phyloP scores from a whole-genome alignment of 257 asterid genomes.

The Fraxinus pennsylvanica region DNA sequence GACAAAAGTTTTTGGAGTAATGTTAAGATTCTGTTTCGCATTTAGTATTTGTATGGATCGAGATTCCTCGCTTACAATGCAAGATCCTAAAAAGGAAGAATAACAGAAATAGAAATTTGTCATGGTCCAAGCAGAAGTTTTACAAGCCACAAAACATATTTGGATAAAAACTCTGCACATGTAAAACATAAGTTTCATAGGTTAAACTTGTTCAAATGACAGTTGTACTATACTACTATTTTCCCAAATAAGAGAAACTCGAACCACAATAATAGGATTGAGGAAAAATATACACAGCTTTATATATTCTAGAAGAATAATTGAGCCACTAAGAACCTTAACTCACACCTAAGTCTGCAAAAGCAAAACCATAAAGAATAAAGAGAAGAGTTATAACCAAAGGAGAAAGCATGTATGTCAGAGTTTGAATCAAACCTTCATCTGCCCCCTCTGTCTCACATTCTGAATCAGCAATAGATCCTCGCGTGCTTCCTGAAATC shows the following conservation, averaged over 20 bases:
- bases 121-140: conserved; percentile 14
- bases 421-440: conserved; percentile 30
- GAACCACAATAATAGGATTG: not conserved
- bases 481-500: conserved; percentile 40
- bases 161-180: not conserved
- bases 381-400: conserved; percentile 20
- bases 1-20: conserved; percentile 62
- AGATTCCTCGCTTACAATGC: conserved; percentile 43
- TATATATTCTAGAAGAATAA: conserved; percentile 8
- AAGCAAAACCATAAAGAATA: conserved; percentile 20
- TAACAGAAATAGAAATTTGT: conserved; percentile 19
- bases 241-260: conserved; percentile 13
- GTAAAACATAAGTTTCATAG: conserved; percentile 15
- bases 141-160: conserved; percentile 9
- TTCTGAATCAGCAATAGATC: conserved; percentile 36
- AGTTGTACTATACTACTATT: conserved; percentile 2
- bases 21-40: conserved; percentile 45
- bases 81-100: conserved; percentile 43
- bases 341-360: not conserved
- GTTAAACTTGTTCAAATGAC: not conserved
- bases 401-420: conserved; percentile 25
- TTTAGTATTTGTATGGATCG: conserved; percentile 31
- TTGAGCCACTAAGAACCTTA: not conserved
- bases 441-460: conserved; percentile 37
- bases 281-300: not conserved